Conservation (phyloP, 75 land plant species). For the Chamaecyparis obtusa region DNA sequence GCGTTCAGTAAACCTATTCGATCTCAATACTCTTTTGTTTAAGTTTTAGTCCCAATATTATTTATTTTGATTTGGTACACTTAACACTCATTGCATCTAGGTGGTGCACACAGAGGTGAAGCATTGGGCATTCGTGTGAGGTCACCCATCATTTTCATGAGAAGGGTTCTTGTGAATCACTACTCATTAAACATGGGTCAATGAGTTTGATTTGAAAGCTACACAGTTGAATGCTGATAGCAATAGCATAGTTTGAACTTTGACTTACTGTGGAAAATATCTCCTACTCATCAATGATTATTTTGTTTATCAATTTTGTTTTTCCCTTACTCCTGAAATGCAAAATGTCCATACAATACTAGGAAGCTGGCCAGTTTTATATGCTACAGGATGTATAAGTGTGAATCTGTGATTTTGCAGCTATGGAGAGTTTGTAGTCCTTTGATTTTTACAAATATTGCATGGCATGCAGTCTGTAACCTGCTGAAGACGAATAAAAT, state of each 20-base stretch:
- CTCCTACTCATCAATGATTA: not conserved
- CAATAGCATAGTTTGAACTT: too few species aligned
- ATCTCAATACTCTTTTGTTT: not conserved
- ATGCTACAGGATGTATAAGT: not conserved
- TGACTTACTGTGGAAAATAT: too few species aligned
- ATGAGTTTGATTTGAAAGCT: too few species aligned
- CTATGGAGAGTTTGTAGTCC: not conserved
- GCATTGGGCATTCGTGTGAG: too few species aligned
- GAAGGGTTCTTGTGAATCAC: too few species aligned
- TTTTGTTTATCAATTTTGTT: not conserved
- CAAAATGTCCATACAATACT: not conserved
- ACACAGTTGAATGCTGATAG: too few species aligned
- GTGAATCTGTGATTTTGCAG: not conserved
- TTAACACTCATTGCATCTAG: too few species aligned
- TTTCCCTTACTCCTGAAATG: not conserved
- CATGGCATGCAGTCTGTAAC: not conserved
- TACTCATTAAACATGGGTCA: too few species aligned
- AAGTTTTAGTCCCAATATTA: not conserved
- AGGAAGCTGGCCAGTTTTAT: not conserved
- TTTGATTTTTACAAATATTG: not conserved
- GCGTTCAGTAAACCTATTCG: not conserved
- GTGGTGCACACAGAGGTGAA: too few species aligned
- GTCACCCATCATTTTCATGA: too few species aligned
- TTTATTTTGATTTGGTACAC: not conserved
- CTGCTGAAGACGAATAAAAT: not conserved